Evolutionary conservation across 2,329 filamentous ascomycete species (phyloP), one percentile per base, ranked within the genome.

Genomic region (Colletotrichum shisoi): DNA sequence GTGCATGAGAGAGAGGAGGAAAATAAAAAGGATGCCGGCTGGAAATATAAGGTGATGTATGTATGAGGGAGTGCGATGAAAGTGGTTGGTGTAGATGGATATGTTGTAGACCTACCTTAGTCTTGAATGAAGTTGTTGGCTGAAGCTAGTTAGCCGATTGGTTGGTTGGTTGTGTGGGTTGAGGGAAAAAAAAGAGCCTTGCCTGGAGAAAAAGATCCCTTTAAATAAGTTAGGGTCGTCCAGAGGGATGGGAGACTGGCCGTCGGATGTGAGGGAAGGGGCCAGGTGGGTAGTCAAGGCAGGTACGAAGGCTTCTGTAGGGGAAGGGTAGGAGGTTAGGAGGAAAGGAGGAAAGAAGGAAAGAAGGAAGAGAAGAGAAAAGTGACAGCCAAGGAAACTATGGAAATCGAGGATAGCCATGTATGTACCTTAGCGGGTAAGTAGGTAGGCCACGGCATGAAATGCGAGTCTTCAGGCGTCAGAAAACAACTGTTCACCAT

Each of bases 71-170:
- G 13, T 27, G n/a, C 21, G 31, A 24, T 31, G 17, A n/a, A 19
- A n/a, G 15, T 44, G 12, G n/a, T 44, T 1, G 0, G 40, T 7
- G 6, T 51, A 9, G 17, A 17, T 44, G 45, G 34, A 45, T n/a
- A 17, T 34, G 17, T 51, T 31, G 40, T 40, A 6, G 37, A 42
- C 31, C 11, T 60, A 60, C 46, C 45, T 57, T 52, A 37, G 37
- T 34, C 9, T 45, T 42, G n/a, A 2, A 11, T 42, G 21, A 59
- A n/a, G 44, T 17, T 48, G 45, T 60, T 51, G 34, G 21, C 24
- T 5, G 24, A 27, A 9, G 31, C 8, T 34, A 5, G 31, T 0
- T 17, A 21, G 46, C 15, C 17, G 45, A 4, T 48, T n/a, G 17
- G 17, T 39, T 57, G 54, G n/a, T 15, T 17, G n/a, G 13, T 17